phyloP scores from a whole-genome alignment of 768 basidiomycete species.

The Leucosporidium yakuticum region DNA sequence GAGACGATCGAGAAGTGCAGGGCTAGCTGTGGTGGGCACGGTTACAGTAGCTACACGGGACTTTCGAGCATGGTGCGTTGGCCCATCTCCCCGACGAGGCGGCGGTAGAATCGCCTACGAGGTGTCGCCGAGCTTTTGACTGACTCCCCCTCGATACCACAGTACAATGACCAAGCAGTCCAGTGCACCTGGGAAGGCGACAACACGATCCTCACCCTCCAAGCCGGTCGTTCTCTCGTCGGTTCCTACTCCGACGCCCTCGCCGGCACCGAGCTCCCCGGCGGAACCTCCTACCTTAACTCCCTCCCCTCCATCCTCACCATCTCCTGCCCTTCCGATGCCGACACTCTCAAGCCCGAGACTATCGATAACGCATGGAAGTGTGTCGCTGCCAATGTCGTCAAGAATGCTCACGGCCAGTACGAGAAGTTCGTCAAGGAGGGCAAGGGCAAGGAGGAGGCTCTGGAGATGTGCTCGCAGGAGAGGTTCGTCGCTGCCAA shows the following conservation, averaged over 20 bases:
- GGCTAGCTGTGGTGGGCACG: slow-evolving; percentile 47
- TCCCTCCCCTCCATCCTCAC: slow-evolving; percentile 38
- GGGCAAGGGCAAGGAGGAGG: slow-evolving; percentile 45
- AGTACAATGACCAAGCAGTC: slow-evolving; percentile 48
- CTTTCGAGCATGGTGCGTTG: slow-evolving; percentile 33
- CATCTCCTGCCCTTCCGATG: slow-evolving; percentile 38
- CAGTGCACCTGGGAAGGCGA: slow-evolving; percentile 49
- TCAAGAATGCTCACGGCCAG: slow-evolving; percentile 46
- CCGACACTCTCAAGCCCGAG: slow-evolving; percentile 40
- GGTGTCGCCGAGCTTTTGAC: slow-evolving; percentile 6
- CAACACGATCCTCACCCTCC: slow-evolving; percentile 40
- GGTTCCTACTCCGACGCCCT: slow-evolving; percentile 40
- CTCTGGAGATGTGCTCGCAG: slow-evolving; percentile 47
- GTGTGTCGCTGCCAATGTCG: slow-evolving; percentile 46
- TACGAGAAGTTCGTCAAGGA: slow-evolving; percentile 42
- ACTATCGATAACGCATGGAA: slow-evolving; percentile 46
- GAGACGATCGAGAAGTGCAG: slow-evolving; percentile 49
- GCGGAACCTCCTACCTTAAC: slow-evolving; percentile 47
- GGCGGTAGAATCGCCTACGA: no score
- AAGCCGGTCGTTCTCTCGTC: slow-evolving; percentile 35
- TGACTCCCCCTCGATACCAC: neutral
- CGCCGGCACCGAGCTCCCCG: slow-evolving; percentile 44
- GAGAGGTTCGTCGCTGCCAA: slow-evolving; percentile 48
- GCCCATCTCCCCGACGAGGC: no score
- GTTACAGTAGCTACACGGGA: slow-evolving; percentile 45